These are phyloP conservation scores for Cladobotryum mycophilum DNA, from an alignment of 2,329 filamentous ascomycete genomes.

Conservation along the genomic window DNA sequence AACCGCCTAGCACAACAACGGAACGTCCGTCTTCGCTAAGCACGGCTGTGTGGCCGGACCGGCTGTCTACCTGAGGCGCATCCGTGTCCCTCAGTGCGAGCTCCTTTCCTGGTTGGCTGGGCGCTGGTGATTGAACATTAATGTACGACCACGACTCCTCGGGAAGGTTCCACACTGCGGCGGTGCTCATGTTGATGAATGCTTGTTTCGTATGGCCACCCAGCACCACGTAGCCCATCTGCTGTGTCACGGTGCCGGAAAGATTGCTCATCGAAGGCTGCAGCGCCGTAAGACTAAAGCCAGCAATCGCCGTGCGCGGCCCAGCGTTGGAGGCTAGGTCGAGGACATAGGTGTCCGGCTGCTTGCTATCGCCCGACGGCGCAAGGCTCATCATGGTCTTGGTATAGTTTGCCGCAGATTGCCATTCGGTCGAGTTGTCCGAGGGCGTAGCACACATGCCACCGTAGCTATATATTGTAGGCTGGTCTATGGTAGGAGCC, in stretches of 20 bases:
- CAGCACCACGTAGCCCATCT: slow-evolving; percentile 72
- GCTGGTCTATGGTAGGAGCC: slow-evolving; percentile 45
- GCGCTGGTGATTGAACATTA: slow-evolving; percentile 45
- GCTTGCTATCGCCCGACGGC: slow-evolving; percentile 29
- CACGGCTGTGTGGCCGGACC: slow-evolving; percentile 84
- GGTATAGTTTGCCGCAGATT: slow-evolving; percentile 67
- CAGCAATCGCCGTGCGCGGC: slow-evolving; percentile 73
- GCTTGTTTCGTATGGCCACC: slow-evolving; percentile 78
- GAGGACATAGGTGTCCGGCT: slow-evolving; percentile 25
- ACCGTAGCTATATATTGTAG: slow-evolving; percentile 69
- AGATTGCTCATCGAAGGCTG: slow-evolving; percentile 63
- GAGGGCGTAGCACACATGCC: slow-evolving; percentile 70
- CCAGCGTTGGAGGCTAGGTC: slow-evolving; percentile 42
- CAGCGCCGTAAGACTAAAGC: slow-evolving; percentile 75
- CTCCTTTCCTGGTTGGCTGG: slow-evolving; percentile 23
- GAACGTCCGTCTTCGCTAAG: slow-evolving; percentile 70
- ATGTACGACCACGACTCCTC: slow-evolving; percentile 84
- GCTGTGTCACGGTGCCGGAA: slow-evolving; percentile 59
- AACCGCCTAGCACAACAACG: slow-evolving; percentile 81
- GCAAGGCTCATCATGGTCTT: slow-evolving; percentile 68
- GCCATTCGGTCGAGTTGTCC: slow-evolving; percentile 49
- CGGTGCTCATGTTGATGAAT: slow-evolving; percentile 91
- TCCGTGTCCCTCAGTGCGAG: no score
- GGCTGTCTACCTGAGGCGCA: slow-evolving; percentile 55
- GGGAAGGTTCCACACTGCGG: slow-evolving; percentile 80